These are phyloP conservation scores for Lentinula detonsa DNA, from an alignment of 768 basidiomycete genomes.

Conservation along the genomic window DNA sequence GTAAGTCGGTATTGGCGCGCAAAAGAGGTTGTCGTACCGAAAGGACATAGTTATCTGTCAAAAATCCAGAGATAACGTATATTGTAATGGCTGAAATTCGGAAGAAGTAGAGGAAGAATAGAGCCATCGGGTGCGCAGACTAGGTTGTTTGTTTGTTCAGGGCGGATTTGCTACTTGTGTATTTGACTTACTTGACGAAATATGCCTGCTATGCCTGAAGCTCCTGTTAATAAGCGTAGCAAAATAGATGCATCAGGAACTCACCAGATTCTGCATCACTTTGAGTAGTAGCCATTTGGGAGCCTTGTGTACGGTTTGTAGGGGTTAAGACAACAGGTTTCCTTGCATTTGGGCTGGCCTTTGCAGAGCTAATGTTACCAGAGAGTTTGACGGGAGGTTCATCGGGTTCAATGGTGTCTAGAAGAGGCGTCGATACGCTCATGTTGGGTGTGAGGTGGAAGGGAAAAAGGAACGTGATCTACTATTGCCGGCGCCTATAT, in stretches of 20 bases:
- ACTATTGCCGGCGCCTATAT: too few relatives aligned
- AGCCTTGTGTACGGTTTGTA: conserved; percentile 30
- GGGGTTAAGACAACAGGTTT: conserved; percentile 55
- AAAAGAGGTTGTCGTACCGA: conserved; percentile 49
- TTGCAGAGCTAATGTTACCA: conserved; percentile 26
- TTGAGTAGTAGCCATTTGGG: conserved; percentile 45
- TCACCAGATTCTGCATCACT: conserved; percentile 75
- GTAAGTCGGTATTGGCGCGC: not conserved
- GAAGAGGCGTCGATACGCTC: conserved; percentile 58
- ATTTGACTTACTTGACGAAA: conserved; percentile 58
- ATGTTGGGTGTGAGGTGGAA: conserved; percentile 24
- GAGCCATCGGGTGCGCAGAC: conserved; percentile 76
- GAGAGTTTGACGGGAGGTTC: conserved; percentile 39
- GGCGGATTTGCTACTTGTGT: not conserved
- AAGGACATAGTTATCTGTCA: conserved; percentile 87
- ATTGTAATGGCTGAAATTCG: conserved; percentile 82
- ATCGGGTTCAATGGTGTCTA: conserved; percentile 86
- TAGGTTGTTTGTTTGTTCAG: conserved; percentile 20
- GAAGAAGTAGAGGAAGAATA: conserved; percentile 90
- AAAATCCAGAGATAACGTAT: conserved; percentile 90
- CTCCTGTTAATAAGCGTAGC: not conserved
- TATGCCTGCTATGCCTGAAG: conserved; percentile 66
- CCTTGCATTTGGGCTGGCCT: conserved; percentile 21
- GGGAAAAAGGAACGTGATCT: not conserved
- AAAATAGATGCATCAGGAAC: conserved; percentile 14